phyloP scores from a whole-genome alignment of 108 stramenopile species.

The Pseudonitzschia multistriata region DNA sequence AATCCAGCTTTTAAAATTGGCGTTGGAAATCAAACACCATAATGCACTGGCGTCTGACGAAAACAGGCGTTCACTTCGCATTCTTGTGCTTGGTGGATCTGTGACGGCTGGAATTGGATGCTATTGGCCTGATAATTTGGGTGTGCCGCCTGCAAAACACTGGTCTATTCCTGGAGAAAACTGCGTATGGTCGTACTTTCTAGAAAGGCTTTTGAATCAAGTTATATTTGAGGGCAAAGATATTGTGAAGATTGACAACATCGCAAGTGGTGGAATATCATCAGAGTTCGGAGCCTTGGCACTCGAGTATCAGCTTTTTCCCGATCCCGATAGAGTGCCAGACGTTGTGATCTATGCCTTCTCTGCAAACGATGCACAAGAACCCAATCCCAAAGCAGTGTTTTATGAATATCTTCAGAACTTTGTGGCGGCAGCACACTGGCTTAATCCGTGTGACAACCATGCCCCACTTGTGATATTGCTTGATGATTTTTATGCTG shows the following conservation, averaged over 20 bases:
- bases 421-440: slow-evolving; percentile 15
- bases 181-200: slow-evolving; percentile 10
- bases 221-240: neutral
- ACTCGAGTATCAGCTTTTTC: slow-evolving; percentile 4
- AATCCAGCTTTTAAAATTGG: neutral
- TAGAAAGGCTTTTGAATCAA: slow-evolving; percentile 10
- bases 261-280: slow-evolving; percentile 4
- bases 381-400: neutral
- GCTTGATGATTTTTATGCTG: slow-evolving; percentile 6
- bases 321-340: neutral
- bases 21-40: slow-evolving; percentile 1
- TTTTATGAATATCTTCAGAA: neutral
- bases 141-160: neutral
- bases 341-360: slow-evolving; percentile 15
- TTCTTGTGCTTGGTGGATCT: slow-evolving; percentile 1
- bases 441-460: slow-evolving; percentile 15
- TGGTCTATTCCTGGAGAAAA: neutral
- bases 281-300: neutral
- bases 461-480: slow-evolving; percentile 17
- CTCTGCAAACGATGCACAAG: slow-evolving; percentile 14
- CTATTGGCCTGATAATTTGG: neutral
- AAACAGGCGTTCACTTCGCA: neutral
- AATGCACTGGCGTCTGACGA: neutral
- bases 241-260: slow-evolving; percentile 9
- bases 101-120: neutral